A percentile compares a stretch with the other conserved stretches of the same genome.
These are phyloP conservation scores for Ceratobasidium sp. DNA, from an alignment of 1,284 basidiomycete genomes.

Conservation along the genomic window DNA sequence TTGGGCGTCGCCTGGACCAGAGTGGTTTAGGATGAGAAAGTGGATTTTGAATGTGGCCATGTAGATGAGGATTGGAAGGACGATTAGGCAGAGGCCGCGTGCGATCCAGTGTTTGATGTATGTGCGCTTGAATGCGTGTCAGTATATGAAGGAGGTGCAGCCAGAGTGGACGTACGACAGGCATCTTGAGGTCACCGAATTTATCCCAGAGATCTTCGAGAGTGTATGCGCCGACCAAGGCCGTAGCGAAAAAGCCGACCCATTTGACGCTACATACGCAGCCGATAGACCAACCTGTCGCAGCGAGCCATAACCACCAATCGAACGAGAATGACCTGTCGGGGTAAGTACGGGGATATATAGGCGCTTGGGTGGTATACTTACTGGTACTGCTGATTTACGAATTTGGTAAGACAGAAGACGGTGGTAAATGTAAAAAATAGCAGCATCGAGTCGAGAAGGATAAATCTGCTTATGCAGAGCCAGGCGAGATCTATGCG, in stretches of 20 bases:
- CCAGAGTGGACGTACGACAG: constrained; percentile 71
- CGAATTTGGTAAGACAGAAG: constrained; percentile 95
- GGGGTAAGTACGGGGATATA: constrained; percentile 22
- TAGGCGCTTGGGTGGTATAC: constrained; percentile 54
- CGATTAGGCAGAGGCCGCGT: constrained; percentile 86
- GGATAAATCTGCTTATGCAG: constrained; percentile 96
- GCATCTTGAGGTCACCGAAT: constrained; percentile 95
- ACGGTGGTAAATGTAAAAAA: constrained; percentile 99
- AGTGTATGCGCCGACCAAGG: constrained; percentile 95
- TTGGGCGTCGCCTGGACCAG: constrained; percentile 96
- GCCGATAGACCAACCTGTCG: constrained; percentile 95
- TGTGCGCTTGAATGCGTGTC: constrained; percentile 63
- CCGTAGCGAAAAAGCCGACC: constrained; percentile 96
- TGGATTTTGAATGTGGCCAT: constrained; percentile 96
- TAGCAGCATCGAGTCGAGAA: constrained; percentile 97
- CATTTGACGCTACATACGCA: constrained; percentile 98
- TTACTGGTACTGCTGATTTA: constrained; percentile 93
- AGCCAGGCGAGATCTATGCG: constrained; percentile 92
- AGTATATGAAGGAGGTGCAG: not conserved
- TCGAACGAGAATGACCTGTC: constrained; percentile 90
- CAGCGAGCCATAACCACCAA: constrained; percentile 96
- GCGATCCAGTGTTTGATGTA: constrained; percentile 95
- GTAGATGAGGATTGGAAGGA: constrained; percentile 92
- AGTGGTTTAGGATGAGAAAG: constrained; percentile 93
- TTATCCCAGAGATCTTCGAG: constrained; percentile 99